Percentiles rank a stretch among this genome's conserved stretches.
These are phyloP conservation scores for Aspergillus baeticus DNA, from an alignment of 495 filamentous ascomycete species.

Conservation along the genomic window DNA sequence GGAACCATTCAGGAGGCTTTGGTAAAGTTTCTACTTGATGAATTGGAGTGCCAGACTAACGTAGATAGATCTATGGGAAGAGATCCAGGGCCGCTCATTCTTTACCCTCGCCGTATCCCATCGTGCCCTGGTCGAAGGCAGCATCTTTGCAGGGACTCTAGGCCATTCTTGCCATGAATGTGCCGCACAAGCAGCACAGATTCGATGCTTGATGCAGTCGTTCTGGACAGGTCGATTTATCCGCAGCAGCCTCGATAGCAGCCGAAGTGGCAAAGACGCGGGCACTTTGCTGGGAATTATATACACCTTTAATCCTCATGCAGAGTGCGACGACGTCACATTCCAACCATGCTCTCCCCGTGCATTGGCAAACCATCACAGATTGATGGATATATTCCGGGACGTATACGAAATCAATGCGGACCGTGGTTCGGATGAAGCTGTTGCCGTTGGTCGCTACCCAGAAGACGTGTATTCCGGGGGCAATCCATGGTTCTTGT, in stretches of 20 bases:
- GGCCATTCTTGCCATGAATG: conserved; percentile 43
- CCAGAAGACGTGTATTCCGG: conserved; percentile 67
- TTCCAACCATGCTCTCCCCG: conserved; percentile 63
- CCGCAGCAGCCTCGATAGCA: conserved; percentile 51
- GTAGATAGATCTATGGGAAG: conserved; percentile 65
- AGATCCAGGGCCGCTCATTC: conserved; percentile 60
- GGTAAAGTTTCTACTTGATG: background rate
- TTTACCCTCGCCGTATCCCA: conserved; percentile 57
- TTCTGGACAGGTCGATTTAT: conserved; percentile 66
- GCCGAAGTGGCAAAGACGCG: conserved; percentile 58
- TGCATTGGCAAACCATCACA: conserved; percentile 65
- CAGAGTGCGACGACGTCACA: conserved; percentile 47
- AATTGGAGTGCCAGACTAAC: background rate
- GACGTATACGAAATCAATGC: conserved; percentile 60
- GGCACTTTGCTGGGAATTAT: conserved; percentile 63
- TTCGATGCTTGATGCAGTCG: conserved; percentile 59
- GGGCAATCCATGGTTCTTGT: conserved; percentile 68
- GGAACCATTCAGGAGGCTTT: conserved; percentile 57
- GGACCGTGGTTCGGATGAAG: conserved; percentile 33
- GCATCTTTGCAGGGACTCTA: conserved; percentile 47
- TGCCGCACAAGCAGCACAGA: conserved; percentile 55
- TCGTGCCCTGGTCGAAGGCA: conserved; percentile 61
- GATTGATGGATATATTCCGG: conserved; percentile 60
- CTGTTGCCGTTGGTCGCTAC: conserved; percentile 69
- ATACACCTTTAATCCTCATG: conserved; percentile 61